Percentiles rank a stretch among this genome's conserved stretches.
These are phyloP conservation scores for Neonectria faginata DNA, from an alignment of 2,329 filamentous ascomycete genomes.

Conservation along the genomic window DNA sequence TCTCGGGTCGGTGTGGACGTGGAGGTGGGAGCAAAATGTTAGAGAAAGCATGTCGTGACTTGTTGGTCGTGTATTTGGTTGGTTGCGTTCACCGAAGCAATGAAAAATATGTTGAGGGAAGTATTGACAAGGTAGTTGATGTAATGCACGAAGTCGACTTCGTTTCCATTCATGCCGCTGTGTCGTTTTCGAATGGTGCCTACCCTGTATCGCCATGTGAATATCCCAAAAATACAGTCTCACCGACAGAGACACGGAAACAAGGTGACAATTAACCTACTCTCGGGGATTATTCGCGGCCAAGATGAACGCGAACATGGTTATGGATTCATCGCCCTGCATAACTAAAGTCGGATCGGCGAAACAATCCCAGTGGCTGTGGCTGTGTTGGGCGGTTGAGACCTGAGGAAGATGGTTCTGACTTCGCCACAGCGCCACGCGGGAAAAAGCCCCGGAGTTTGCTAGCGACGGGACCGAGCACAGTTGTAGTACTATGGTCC, in stretches of 20 bases:
- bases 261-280: not conserved
- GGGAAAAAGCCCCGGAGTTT: not conserved
- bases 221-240: not conserved
- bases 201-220: not conserved
- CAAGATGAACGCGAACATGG: not conserved
- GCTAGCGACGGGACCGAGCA: not conserved
- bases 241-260: not conserved
- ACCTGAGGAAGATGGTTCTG: not conserved
- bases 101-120: not conserved
- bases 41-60: not conserved
- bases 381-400: not conserved
- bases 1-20: conserved; percentile 1
- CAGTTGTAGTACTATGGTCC: no score
- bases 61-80: not conserved
- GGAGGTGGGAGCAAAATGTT: not conserved
- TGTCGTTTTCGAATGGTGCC: not conserved
- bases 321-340: not conserved
- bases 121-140: not conserved
- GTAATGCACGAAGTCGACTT: not conserved
- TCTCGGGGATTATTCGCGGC: not conserved
- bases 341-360: not conserved
- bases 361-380: not conserved
- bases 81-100: no score
- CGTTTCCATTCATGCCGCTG: not conserved
- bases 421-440: conserved; percentile 12